Evolutionary conservation across 148 eudicot species (phyloP).

Genomic region (Rhododendron simsii): DNA sequence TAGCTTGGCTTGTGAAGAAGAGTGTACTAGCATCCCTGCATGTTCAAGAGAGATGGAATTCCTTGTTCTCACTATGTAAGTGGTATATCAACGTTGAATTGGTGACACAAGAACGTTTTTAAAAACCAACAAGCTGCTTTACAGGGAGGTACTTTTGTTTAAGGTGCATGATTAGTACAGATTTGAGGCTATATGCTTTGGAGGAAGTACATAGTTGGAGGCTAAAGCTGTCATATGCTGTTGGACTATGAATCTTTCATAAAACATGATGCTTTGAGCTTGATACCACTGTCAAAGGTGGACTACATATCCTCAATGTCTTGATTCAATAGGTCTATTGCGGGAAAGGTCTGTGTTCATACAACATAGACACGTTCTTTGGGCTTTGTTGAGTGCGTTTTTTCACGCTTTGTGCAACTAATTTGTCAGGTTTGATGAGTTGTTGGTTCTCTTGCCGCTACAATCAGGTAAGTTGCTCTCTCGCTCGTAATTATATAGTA

Average conservation of each 20-base stretch:
- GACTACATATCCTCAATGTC: background rate
- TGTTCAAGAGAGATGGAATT: background rate
- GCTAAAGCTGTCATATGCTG: background rate
- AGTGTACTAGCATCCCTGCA: background rate
- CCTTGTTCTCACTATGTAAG: background rate
- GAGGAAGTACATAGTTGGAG: background rate
- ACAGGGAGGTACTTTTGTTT: background rate
- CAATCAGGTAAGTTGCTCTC: slow-evolving; percentile 1
- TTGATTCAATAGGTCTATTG: background rate
- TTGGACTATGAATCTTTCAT: background rate
- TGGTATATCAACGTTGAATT: background rate
- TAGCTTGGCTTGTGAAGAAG: background rate
- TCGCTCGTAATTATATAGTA: background rate
- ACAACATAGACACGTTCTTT: background rate
- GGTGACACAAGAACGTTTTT: background rate
- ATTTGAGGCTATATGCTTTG: slow-evolving; percentile 1
- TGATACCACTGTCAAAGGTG: background rate
- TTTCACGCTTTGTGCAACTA: background rate
- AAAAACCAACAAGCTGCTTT: background rate
- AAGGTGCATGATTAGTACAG: background rate
- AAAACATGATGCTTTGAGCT: background rate
- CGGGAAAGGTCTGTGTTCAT: background rate
- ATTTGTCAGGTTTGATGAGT: slow-evolving; percentile 13
- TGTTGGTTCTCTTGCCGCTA: background rate
- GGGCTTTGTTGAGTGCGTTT: background rate